These are phyloP conservation scores for Colletotrichum magnum DNA, from an alignment of 2,329 filamentous ascomycete genomes.

Conservation along the genomic window DNA sequence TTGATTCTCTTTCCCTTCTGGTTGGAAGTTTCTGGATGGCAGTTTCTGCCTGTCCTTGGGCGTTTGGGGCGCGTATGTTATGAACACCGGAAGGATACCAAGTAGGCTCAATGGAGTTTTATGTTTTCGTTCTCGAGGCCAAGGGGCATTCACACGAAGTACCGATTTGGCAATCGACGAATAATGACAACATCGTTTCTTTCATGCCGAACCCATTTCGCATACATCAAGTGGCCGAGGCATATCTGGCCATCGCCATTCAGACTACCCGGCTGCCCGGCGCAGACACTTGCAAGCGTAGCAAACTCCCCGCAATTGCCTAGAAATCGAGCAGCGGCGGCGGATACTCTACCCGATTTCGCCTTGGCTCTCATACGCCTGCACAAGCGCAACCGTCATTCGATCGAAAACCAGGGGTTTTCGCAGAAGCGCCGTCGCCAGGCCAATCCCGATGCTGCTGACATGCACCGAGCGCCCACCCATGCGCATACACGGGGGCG, in stretches of 20 bases:
- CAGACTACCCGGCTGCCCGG: too few species aligned
- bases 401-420: not conserved
- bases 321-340: not conserved
- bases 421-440: not conserved
- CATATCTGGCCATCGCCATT: too few species aligned
- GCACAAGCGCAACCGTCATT: not conserved
- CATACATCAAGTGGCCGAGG: too few species aligned
- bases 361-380: not conserved
- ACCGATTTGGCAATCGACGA: too few species aligned
- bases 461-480: not conserved
- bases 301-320: not conserved
- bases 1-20: not conserved
- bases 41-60: not conserved
- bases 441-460: not conserved
- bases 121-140: not conserved
- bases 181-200: too few species aligned
- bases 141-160: not conserved
- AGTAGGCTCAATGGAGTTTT: not conserved
- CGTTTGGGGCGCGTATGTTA: slow-evolving; percentile 5
- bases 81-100: slow-evolving; percentile 13
- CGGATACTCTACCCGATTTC: not conserved
- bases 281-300: not conserved
- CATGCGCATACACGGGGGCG: not conserved
- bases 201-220: too few species aligned
- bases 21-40: not conserved